These are phyloP conservation scores for Fusarium sp. DNA, from an alignment of 2,329 filamentous ascomycete genomes.

Conservation along the genomic window DNA sequence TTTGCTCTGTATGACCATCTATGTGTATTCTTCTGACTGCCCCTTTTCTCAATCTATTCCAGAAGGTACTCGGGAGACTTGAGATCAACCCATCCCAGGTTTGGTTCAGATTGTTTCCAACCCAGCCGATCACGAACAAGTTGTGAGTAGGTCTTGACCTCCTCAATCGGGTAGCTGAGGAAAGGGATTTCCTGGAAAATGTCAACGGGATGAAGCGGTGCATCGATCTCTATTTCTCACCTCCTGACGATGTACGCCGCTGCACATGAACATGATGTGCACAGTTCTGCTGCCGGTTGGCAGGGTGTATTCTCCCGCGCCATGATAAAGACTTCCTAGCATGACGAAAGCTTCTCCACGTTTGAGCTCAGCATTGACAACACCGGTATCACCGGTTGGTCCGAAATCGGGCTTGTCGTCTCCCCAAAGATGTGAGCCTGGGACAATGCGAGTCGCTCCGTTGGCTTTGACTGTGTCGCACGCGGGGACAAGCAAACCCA, in stretches of 20 bases:
- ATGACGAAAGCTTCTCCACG: slow-evolving; percentile 53
- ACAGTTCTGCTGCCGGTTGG: slow-evolving; percentile 48
- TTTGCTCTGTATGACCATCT: background rate
- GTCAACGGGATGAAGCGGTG: background rate
- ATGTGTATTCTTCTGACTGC: background rate
- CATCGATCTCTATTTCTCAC: background rate
- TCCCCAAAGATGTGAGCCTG: slow-evolving; percentile 54
- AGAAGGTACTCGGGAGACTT: slow-evolving; percentile 49
- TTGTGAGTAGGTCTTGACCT: slow-evolving; percentile 52
- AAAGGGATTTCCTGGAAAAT: slow-evolving; percentile 16
- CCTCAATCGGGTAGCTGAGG: slow-evolving; percentile 51
- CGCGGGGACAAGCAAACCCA: slow-evolving; percentile 52
- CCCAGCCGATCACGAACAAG: slow-evolving; percentile 52
- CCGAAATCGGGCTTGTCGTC: slow-evolving; percentile 53
- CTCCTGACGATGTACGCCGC: slow-evolving; percentile 52
- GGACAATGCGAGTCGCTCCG: slow-evolving; percentile 51
- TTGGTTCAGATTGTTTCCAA: slow-evolving; percentile 55
- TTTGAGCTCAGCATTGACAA: slow-evolving; percentile 47
- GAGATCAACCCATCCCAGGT: slow-evolving; percentile 55
- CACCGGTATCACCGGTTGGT: slow-evolving; percentile 39
- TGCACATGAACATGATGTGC: slow-evolving; percentile 55
- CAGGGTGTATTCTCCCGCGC: slow-evolving; percentile 48
- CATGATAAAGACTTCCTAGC: slow-evolving; percentile 54
- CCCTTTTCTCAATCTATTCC: background rate
- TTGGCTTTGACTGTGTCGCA: slow-evolving; percentile 51